These are phyloP conservation scores for Cystobasidiaceae sp. DNA, from an alignment of 1,284 basidiomycete species.

Conservation along the genomic window DNA sequence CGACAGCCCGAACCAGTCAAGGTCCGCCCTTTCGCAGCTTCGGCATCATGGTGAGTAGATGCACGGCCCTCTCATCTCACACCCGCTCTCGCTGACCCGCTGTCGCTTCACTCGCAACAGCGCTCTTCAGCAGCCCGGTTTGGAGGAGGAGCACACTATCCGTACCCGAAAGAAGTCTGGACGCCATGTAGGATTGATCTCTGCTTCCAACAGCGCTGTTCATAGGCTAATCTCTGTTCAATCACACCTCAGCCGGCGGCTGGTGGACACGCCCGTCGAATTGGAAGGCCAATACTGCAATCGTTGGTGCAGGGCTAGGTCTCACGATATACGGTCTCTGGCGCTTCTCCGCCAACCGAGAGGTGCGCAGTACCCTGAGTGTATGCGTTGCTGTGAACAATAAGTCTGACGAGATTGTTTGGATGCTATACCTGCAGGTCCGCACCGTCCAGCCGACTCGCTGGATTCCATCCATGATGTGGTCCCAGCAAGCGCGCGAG, in stretches of 20 bases:
- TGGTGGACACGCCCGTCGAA: conserved; percentile 57
- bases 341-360: conserved; percentile 51
- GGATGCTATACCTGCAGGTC: conserved; percentile 37
- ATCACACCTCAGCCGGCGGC: conserved; percentile 45
- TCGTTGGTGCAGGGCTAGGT: conserved; percentile 50
- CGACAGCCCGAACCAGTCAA: too few relatives aligned
- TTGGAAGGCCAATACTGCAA: conserved; percentile 53
- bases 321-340: conserved; percentile 52
- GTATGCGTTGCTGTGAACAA: not conserved
- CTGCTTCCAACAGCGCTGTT: not conserved
- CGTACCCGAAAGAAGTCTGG: conserved; percentile 58
- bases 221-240: not conserved
- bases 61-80: not conserved
- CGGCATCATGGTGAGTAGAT: conserved; percentile 11
- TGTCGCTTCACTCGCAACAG: conserved; percentile 50
- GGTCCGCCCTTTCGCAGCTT: not conserved
- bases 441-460: conserved; percentile 50
- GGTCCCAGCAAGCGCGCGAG: conserved; percentile 41
- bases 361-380: conserved; percentile 52
- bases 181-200: conserved; percentile 49
- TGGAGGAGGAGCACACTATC: conserved; percentile 51
- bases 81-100: not conserved
- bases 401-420: not conserved
- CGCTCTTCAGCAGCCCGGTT: conserved; percentile 53
- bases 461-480: conserved; percentile 49